phyloP scores from a whole-genome alignment of 1,284 basidiomycete species.

The Ustilago shanxiensis region DNA sequence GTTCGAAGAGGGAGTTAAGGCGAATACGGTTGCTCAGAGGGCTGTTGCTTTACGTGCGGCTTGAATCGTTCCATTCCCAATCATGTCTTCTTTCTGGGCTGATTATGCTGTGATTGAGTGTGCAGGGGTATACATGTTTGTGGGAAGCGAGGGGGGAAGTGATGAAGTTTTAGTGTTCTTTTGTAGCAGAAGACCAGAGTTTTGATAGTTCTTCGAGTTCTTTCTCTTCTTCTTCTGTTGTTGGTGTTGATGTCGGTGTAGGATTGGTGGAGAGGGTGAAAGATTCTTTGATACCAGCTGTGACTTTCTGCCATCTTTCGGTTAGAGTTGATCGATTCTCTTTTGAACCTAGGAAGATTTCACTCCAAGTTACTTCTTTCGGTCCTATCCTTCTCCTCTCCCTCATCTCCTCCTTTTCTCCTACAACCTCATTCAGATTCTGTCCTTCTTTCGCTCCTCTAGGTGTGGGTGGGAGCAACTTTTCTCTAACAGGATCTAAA shows the following conservation, averaged over 20 bases:
- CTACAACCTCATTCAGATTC: not conserved
- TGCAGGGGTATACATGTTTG: conserved; percentile 6
- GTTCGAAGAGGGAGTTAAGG: conserved; percentile 74
- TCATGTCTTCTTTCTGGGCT: not conserved
- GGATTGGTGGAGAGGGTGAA: conserved; percentile 11
- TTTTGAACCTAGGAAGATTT: conserved; percentile 42
- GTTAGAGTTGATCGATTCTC: conserved; percentile 24
- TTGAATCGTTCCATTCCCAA: conserved; percentile 4
- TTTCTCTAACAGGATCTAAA: not conserved
- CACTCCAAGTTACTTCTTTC: conserved; percentile 33
- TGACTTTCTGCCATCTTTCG: conserved; percentile 28
- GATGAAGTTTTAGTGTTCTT: conserved; percentile 4
- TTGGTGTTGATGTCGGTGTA: not conserved
- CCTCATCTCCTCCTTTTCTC: not conserved
- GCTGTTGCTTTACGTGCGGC: conserved; percentile 66
- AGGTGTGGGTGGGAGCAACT: conserved; percentile 5
- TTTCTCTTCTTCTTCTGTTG: conserved; percentile 9
- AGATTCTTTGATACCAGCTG: conserved; percentile 23
- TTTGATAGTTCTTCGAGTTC: conserved; percentile 26
- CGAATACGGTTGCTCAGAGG: conserved; percentile 54
- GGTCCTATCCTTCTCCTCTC: conserved; percentile 6
- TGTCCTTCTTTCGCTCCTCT: not conserved
- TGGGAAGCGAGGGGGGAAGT: not conserved
- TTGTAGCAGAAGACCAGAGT: conserved; percentile 24
- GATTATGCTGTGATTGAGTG: conserved; percentile 1